Evolutionary conservation across 768 basidiomycete species (phyloP), one percentile per base, ranked within the genome.

Genomic region (Lanmaoa pseudosensibilis): DNA sequence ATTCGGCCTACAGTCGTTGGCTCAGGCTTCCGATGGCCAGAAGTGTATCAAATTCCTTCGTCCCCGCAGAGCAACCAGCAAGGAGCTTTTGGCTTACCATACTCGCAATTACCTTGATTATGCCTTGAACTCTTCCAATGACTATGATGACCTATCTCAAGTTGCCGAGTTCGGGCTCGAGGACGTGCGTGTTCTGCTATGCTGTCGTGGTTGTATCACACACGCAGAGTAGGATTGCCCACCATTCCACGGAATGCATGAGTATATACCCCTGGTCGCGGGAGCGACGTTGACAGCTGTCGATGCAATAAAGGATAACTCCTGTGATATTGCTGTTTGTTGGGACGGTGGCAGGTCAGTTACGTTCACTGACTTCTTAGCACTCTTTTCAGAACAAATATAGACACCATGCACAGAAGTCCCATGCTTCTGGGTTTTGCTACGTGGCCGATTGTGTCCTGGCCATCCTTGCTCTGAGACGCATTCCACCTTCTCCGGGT

Each of bases 391-490:
- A 56, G 16, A 48, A 21, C 37, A 13, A 47, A 34, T 55, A 15
- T 50, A 86, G 94, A 64, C 95, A 96, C 64, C 95, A 97, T 64
- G 90, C 91, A 0, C 82, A 85, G 49, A 88, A 91, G 67, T 79
- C 83, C 0, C 78, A 76, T 41, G 94, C 94, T 1, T 84, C 90
- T 4, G 95, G 95, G 0, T 98, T 91, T 73, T 98, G 95, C 76
- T 98, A 97, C 67, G 89, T 98, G 21, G 90, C 92, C 2, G 95
- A 98, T 67, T 86, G 88, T 52, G 82, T 94, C 11, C 80, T 98
- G 2, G 88, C 88, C 1, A 85, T 97, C 55, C 80, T 95, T 54
- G 75, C 81, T 5, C 79, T 97, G 41, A 85, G 82, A 60, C 78
- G 78, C 19, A 57, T 73, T 6, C 60, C 64, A 1, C 59, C 67